phyloP scores from a whole-genome alignment of 192 early-diverging fungal genomes.

The Mortierella claussenii region DNA sequence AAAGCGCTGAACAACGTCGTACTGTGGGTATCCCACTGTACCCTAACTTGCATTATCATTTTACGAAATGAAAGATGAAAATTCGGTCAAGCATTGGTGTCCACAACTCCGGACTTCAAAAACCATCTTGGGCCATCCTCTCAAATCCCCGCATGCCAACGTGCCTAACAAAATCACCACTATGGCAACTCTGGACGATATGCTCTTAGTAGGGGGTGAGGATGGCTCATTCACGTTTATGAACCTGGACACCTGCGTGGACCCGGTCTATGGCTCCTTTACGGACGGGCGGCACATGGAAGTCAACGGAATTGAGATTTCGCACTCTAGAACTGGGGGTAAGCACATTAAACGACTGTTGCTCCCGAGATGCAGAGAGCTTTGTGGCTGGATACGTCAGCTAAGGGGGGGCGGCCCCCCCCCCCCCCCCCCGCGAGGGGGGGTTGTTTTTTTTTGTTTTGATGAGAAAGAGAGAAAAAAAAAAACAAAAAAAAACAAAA shows the following conservation, averaged over 20 bases:
- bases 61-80: no score
- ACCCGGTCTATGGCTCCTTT: constrained; percentile 23
- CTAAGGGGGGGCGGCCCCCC: no score
- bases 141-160: not conserved
- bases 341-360: not conserved
- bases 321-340: constrained; percentile 39
- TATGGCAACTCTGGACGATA: constrained; percentile 39
- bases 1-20: no score
- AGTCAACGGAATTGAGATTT: constrained; percentile 43
- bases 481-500: no score
- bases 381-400: no score
- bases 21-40: no score
- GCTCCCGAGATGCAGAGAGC: no score
- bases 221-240: constrained; percentile 35
- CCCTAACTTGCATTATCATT: no score
- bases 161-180: constrained; percentile 24
- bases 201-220: constrained; percentile 26
- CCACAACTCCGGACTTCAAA: constrained; percentile 47
- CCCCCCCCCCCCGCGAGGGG: no score
- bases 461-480: no score
- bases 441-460: no score
- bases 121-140: constrained; percentile 40
- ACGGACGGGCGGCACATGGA: constrained; percentile 12
- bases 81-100: constrained; percentile 58
- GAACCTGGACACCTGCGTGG: constrained; percentile 25